Evolutionary conservation across 371 early-diverging fungal species (phyloP).

Genomic region (Lichtheimia hyalospora): DNA sequence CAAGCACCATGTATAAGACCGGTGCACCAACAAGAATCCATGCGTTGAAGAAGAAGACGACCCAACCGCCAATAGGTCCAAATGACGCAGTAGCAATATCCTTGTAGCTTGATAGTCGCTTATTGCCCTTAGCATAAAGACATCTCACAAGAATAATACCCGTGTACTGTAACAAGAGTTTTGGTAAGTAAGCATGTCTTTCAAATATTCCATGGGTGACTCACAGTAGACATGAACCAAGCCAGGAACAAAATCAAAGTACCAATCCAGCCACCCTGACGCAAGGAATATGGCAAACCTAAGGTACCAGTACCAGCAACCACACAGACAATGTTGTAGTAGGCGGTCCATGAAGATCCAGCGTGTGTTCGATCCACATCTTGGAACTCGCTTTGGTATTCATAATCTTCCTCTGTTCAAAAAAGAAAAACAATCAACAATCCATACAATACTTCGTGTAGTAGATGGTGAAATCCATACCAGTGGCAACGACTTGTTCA

Average conservation of each 20-base stretch:
- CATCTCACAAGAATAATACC: conserved; percentile 27
- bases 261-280: conserved; percentile 78
- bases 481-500: no score
- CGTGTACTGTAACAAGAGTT: neutral
- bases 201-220: neutral
- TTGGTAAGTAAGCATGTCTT: neutral
- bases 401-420: conserved; percentile 1
- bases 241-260: conserved; percentile 69
- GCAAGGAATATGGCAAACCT: conserved; percentile 56
- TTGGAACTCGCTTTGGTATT: conserved; percentile 8
- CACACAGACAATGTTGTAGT: conserved; percentile 69
- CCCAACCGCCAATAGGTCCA: conserved; percentile 21
- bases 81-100: conserved; percentile 28
- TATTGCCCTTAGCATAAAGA: conserved; percentile 1
- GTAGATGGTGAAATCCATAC: no score
- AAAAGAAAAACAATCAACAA: no score
- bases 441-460: no score
- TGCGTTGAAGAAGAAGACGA: conserved; percentile 54
- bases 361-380: conserved; percentile 14
- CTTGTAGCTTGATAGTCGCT: neutral
- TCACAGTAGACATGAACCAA: conserved; percentile 70
- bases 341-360: conserved; percentile 41
- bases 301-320: conserved; percentile 82
- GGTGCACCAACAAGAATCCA: conserved; percentile 58
- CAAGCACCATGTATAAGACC: conserved; percentile 55